Conservation (phyloP, 805 yeast genomes). For the Ascoidea tarda region DNA sequence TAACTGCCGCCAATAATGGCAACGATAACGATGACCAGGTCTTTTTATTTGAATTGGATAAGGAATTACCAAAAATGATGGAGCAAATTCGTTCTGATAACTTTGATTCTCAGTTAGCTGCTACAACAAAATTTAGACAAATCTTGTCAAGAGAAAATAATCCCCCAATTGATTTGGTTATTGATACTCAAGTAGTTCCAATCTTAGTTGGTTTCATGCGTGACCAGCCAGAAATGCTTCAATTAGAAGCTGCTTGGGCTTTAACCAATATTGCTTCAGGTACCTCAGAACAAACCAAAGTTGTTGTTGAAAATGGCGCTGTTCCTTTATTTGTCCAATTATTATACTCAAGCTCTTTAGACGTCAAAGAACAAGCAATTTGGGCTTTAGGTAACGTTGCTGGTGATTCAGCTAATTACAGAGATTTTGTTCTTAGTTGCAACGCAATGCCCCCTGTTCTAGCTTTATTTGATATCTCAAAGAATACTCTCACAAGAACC, state of each 20-base stretch:
- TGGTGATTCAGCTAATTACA: slow-evolving; percentile 82
- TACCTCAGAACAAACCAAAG: slow-evolving; percentile 72
- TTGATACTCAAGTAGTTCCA: slow-evolving; percentile 88
- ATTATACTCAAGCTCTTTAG: slow-evolving; percentile 66
- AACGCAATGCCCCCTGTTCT: slow-evolving; percentile 86
- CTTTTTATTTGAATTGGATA: slow-evolving; percentile 34
- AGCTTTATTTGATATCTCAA: slow-evolving; percentile 61
- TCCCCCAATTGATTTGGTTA: slow-evolving; percentile 92
- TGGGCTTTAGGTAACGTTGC: slow-evolving; percentile 99
- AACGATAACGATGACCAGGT: slow-evolving; percentile 19
- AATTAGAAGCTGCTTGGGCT: slow-evolving; percentile 99
- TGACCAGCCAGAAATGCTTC: slow-evolving; percentile 72
- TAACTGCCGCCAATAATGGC: slow-evolving; percentile 4
- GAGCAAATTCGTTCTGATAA: slow-evolving; percentile 63
- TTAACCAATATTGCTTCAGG: slow-evolving; percentile 96
- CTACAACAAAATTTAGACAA: slow-evolving; percentile 89
- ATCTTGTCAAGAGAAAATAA: slow-evolving; percentile 85
- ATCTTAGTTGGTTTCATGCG: slow-evolving; percentile 78
- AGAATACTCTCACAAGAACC: slow-evolving; percentile 84
- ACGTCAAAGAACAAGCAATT: slow-evolving; percentile 95
- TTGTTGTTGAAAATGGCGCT: slow-evolving; percentile 87
- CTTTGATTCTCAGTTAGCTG: slow-evolving; percentile 68
- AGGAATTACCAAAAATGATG: slow-evolving; percentile 77
- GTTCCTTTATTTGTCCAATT: slow-evolving; percentile 83
- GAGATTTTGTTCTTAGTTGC: slow-evolving; percentile 78